A percentile compares a stretch with the other conserved stretches of the same genome.
These are phyloP conservation scores for Mytilinidion resinicola DNA, from an alignment of 495 filamentous ascomycete genomes.

Conservation along the genomic window DNA sequence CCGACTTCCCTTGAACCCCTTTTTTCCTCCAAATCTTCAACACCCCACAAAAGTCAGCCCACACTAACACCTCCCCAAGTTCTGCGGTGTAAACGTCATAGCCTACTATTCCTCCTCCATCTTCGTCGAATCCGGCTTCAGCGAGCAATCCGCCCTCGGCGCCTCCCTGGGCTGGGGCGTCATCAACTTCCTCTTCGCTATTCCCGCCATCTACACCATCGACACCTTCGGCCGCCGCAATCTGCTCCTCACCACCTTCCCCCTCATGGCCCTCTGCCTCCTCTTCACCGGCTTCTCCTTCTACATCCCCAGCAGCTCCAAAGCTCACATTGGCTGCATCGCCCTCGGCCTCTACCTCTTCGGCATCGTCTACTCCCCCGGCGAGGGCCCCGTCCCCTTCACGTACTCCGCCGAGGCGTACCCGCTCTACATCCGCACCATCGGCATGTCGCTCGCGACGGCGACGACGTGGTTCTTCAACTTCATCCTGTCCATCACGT, in stretches of 20 bases:
- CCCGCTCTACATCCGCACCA: constrained; percentile 65
- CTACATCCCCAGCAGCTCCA: constrained; percentile 54
- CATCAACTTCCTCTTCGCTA: constrained; percentile 73
- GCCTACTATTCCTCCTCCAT: constrained; percentile 52
- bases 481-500: constrained; percentile 9
- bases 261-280: constrained; percentile 63
- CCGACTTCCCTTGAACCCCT: background rate
- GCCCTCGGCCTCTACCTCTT: constrained; percentile 70
- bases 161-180: constrained; percentile 70
- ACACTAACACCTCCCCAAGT: constrained; percentile 23
- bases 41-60: too few relatives aligned
- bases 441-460: constrained; percentile 49
- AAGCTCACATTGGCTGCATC: constrained; percentile 50
- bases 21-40: too few relatives aligned
- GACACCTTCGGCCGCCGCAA: constrained; percentile 79
- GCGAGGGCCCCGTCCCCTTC: constrained; percentile 76
- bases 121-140: constrained; percentile 48
- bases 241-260: constrained; percentile 70
- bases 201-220: constrained; percentile 75
- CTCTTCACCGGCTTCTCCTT: constrained; percentile 79
- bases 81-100: constrained; percentile 47
- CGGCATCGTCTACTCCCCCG: constrained; percentile 68
- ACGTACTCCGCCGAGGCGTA: constrained; percentile 79
- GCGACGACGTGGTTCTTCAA: constrained; percentile 15
- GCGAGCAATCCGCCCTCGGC: constrained; percentile 49